Base-by-base conservation (phyloP, 2,329 filamentous ascomycete species). In the Claviceps arundinis region DNA sequence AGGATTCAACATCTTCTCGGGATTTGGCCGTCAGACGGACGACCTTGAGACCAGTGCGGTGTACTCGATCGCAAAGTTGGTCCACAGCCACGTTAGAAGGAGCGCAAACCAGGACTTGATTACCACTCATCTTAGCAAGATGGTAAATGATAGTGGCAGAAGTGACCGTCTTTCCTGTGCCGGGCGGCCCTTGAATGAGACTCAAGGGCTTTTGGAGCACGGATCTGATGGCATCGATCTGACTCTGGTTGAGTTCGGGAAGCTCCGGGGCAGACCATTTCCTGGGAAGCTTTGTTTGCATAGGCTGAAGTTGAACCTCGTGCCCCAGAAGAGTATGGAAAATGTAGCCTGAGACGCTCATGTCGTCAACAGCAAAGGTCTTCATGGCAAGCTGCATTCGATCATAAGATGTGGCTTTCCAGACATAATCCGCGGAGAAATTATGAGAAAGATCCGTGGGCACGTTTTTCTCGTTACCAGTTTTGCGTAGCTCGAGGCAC, bases 351-450 rank as follows among this genome's bases (percentile, higher is more conserved):
- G 93, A 97, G 44, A 98, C 91, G 63, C 90, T 96, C 85, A 95
- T 87, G 68, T 98, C 93, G 60, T 98, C 91, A 45, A 97, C 83
- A 5, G 93, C 93, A 65, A 98, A 98, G 0, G 89, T 97, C 76
- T 96, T 97, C 91, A 98, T 97, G 51, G 93, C 94, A 58, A 90
- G 82, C 68, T 98, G 93, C 93, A 98, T 98, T 57, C 93, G 90
- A 64, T 98, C 93, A 65, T 98, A 98, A 0, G 91, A 97, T 0
- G 94, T 98, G 14, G 94, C 93, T 67, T 98, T 98, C 93, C 93
- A 98, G 52, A 98, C 93, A 64, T 98, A 98, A 67, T 98, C 93
- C 58, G 91, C 93, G 16, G 89, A 95, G 70, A 98, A 98, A 68
- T 96, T 95, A 70, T 95, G 89, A 0, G 91, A 95, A 68, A 91